Evolutionary conservation across 1,139 yeast genomes (phyloP).

Genomic region (Yamadazyma conglobata): DNA sequence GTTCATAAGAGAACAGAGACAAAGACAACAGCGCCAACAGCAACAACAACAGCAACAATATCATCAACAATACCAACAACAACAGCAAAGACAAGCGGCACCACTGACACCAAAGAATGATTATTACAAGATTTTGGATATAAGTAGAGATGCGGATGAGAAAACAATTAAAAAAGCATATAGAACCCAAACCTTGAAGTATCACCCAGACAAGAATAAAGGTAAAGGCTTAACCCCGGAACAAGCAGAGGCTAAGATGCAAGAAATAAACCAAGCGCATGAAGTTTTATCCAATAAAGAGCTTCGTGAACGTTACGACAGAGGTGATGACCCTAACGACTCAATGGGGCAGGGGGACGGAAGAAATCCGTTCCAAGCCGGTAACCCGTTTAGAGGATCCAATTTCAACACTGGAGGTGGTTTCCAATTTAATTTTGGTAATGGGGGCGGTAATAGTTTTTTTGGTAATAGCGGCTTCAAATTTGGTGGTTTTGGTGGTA

Average conservation of each 20-base stretch:
- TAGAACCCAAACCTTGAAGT: constrained; percentile 71
- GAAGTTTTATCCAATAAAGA: constrained; percentile 74
- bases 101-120: constrained; percentile 54
- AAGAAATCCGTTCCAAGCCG: constrained; percentile 25
- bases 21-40: constrained; percentile 46
- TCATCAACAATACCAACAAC: constrained; percentile 39
- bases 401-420: constrained; percentile 8
- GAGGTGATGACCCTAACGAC: constrained; percentile 62
- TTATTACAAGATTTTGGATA: constrained; percentile 76
- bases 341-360: constrained; percentile 20
- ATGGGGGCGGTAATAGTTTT: constrained; percentile 9
- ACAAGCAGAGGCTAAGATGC: constrained; percentile 79
- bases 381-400: constrained; percentile 6
- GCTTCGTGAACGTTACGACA: constrained; percentile 62
- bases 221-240: constrained; percentile 64
- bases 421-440: constrained; percentile 14
- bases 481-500: constrained; percentile 23
- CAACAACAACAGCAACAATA: constrained; percentile 51
- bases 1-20: constrained; percentile 24
- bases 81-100: constrained; percentile 34
- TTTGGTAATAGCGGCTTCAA: constrained; percentile 16
- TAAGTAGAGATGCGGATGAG: constrained; percentile 64
- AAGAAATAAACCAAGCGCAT: constrained; percentile 89
- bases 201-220: constrained; percentile 88
- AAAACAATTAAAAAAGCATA: constrained; percentile 79